Evolutionary conservation across 306 rosid species (phyloP).

Genomic region (Glycyrrhiza uralensis): DNA sequence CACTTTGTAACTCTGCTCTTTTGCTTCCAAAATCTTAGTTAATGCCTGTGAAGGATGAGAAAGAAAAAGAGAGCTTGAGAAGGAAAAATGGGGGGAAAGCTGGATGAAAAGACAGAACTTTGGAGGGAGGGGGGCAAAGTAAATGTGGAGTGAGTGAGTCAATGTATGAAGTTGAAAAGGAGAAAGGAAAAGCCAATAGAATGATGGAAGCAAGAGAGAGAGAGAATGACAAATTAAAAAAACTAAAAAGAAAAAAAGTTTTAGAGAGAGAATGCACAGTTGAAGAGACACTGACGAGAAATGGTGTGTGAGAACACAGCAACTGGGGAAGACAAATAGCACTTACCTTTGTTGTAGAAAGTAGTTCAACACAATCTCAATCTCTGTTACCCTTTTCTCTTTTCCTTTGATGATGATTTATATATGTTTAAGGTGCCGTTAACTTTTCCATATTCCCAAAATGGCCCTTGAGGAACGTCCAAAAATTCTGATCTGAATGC

Average conservation of each 20-base stretch:
- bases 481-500: constrained; percentile 46
- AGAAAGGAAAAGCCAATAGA: constrained; percentile 23
- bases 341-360: not conserved
- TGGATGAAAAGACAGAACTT: constrained; percentile 14
- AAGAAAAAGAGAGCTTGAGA: constrained; percentile 3
- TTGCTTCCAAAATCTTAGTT: constrained; percentile 25
- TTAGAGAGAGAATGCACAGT: constrained; percentile 28
- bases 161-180: constrained; percentile 33
- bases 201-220: constrained; percentile 36
- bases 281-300: not conserved
- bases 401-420: constrained; percentile 7
- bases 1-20: constrained; percentile 25
- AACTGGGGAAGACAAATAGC: constrained; percentile 14
- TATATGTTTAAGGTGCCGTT: constrained; percentile 49
- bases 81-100: no score
- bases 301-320: constrained; percentile 23
- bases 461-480: constrained; percentile 57
- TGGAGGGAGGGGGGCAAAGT: not conserved
- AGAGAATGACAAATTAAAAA: not conserved
- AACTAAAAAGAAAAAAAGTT: not conserved
- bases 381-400: not conserved
- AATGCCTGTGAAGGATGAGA: constrained; percentile 27
- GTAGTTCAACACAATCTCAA: not conserved
- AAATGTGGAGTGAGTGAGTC: constrained; percentile 18
- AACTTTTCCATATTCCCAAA: constrained; percentile 41